Base-by-base conservation (phyloP, 306 rosid genomes). In the Rosa lucieae region DNA sequence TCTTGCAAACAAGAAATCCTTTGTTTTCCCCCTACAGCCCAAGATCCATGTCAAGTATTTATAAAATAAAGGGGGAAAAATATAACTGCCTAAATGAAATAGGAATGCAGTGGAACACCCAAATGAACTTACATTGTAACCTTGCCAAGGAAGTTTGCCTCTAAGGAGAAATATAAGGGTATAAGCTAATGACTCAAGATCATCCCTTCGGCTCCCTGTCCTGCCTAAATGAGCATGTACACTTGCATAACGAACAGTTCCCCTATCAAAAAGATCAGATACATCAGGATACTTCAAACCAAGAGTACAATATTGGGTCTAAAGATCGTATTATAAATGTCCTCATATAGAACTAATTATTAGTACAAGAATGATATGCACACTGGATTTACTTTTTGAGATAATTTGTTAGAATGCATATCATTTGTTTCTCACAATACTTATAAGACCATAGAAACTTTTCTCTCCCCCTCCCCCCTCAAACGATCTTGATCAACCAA, bases 71-170 rank as follows among this genome's bases (percentile, higher is more conserved):
- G 26, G 44, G 40, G 44, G 9, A 17, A 70, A 43, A 20, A 10
- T 3, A 42, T 29, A 48, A 5, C 43, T n/a, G 8, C 44, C 44
- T 20, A 69, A 53, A 20, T 39, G 66, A 55, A 84, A 66, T 44
- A 43, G 63, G 5, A 80, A 69, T 26, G 47, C 39, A 29, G 55
- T 15, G 53, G 53, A 29, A 37, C 18, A 20, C 40, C 68, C 48
- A 66, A 67, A 72, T 75, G 55, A 52, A 82, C 88, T 79, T 61
- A 83, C 86, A 69, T 61, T 77, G 67, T 83, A 83, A 52, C 86
- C 86, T 80, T 83, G 86, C 86, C 86, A 83, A 9, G 86, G 86
- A 75, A 83, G 86, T 53, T 83, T 83, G 75, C 86, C 86, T 83
- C 74, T 83, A 20, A 78, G 86, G 21, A 83, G 86, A 76, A 83